Percentiles rank a stretch among this genome's conserved stretches.
Evolutionary conservation across 345 rosid species (phyloP).

Genomic region (Toxicodendron radicans): DNA sequence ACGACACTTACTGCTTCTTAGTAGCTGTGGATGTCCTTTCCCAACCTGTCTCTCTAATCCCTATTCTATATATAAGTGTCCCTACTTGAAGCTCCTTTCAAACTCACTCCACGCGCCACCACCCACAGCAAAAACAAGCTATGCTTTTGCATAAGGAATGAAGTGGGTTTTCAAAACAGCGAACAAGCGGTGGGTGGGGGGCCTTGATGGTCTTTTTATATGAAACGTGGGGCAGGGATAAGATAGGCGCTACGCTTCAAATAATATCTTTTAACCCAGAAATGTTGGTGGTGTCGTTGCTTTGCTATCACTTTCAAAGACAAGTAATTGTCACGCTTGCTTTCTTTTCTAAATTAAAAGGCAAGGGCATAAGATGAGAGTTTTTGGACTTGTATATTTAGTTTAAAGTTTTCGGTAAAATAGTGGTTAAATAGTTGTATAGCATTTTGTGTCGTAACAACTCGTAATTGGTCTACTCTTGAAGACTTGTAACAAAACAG

Average conservation of each 20-base stretch:
- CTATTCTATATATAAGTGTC: not conserved
- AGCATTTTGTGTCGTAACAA: too few species aligned
- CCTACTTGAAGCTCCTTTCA: too few species aligned
- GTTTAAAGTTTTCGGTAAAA: too few species aligned
- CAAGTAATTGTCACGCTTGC: constrained; percentile 17
- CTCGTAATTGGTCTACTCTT: too few species aligned
- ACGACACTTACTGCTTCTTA: constrained; percentile 8
- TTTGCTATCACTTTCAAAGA: constrained; percentile 10
- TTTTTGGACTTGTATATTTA: too few species aligned
- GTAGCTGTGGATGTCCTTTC: constrained; percentile 11
- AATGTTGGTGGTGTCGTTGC: not conserved
- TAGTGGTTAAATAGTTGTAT: too few species aligned
- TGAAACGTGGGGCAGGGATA: not conserved
- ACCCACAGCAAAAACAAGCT: not conserved
- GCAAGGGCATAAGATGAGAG: not conserved
- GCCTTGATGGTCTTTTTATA: too few species aligned
- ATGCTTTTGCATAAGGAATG: not conserved
- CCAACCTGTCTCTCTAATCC: not conserved
- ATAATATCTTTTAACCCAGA: not conserved
- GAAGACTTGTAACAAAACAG: too few species aligned
- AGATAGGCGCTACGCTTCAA: constrained; percentile 3
- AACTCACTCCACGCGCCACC: not conserved
- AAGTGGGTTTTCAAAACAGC: too few species aligned
- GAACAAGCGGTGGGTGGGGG: too few species aligned
- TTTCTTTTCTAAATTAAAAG: too few species aligned